Conservation (phyloP, 2,329 filamentous ascomycete species). For the Hymenoscyphus scutula region DNA sequence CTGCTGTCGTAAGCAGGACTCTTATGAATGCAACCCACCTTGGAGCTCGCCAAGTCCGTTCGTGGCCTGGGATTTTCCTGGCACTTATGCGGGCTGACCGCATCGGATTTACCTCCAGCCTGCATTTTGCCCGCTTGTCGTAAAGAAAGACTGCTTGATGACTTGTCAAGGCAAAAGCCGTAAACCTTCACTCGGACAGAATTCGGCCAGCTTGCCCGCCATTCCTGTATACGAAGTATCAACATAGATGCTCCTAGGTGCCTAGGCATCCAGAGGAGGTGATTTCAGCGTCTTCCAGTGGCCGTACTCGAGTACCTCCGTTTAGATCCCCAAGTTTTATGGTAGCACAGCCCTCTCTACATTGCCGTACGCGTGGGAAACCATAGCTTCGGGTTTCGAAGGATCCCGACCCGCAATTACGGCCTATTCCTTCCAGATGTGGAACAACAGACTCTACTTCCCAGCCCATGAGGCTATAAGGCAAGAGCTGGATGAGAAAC, state of each 20-base stretch:
- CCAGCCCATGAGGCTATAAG: background rate
- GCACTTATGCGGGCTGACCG: background rate
- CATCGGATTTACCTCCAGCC: background rate
- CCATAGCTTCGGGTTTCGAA: constrained; percentile 2
- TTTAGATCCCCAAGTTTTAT: background rate
- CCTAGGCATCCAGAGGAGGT: too few species aligned
- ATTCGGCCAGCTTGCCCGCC: background rate
- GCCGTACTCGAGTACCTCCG: background rate
- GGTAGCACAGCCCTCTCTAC: background rate
- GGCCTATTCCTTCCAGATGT: background rate
- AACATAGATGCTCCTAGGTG: background rate
- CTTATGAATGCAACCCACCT: background rate
- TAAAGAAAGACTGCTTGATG: background rate
- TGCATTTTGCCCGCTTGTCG: constrained; percentile 1
- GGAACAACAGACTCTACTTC: background rate
- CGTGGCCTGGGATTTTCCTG: background rate
- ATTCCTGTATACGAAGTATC: background rate
- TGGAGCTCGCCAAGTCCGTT: background rate
- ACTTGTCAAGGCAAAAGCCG: background rate
- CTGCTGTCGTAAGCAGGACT: constrained; percentile 7
- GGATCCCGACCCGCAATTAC: background rate
- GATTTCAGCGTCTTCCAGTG: background rate
- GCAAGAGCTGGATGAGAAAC: background rate
- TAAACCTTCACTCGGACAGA: background rate
- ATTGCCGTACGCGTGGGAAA: constrained; percentile 3